phyloP scores from a whole-genome alignment of 768 basidiomycete genomes.

The Grammothele lineata region DNA sequence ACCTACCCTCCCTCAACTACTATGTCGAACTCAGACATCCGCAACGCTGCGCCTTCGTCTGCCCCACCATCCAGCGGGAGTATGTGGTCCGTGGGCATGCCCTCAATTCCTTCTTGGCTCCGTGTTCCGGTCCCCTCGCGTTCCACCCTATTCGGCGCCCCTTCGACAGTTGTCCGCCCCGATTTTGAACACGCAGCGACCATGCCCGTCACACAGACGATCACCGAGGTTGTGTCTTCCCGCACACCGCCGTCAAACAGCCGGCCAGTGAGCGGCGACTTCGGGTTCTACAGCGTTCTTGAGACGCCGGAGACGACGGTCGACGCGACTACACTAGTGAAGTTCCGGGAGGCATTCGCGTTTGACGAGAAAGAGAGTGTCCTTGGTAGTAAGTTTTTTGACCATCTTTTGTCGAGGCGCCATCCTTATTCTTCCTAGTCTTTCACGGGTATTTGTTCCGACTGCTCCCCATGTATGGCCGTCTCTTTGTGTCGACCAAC shows the following conservation, averaged over 20 bases:
- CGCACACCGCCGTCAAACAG: slow-evolving; percentile 20
- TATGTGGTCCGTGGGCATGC: slow-evolving; percentile 55
- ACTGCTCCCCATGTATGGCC: slow-evolving; percentile 83
- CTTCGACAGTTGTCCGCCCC: slow-evolving; percentile 4
- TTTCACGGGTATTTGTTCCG: slow-evolving; percentile 90
- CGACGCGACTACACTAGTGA: slow-evolving; percentile 63
- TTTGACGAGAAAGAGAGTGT: slow-evolving; percentile 84
- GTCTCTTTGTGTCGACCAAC: slow-evolving; percentile 87
- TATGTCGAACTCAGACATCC: slow-evolving; percentile 34
- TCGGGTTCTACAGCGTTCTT: slow-evolving; percentile 73
- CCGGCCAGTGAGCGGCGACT: slow-evolving; percentile 37
- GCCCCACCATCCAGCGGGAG: slow-evolving; percentile 25
- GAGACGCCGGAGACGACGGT: slow-evolving; percentile 64
- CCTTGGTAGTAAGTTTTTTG: slow-evolving; percentile 71
- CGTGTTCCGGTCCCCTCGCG: slow-evolving; percentile 11
- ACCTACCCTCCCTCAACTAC: slow-evolving; percentile 78
- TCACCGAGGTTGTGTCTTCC: slow-evolving; percentile 61
- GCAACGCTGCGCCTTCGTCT: slow-evolving; percentile 40
- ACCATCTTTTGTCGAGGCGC: background rate
- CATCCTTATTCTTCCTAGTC: slow-evolving; percentile 40
- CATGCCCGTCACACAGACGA: slow-evolving; percentile 28
- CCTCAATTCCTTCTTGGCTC: slow-evolving; percentile 21
- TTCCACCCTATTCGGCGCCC: slow-evolving; percentile 19
- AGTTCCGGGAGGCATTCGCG: slow-evolving; percentile 80
- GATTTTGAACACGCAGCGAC: slow-evolving; percentile 18